Base-by-base conservation (phyloP, 345 rosid species). In the Erysimum cheiranthoides region DNA sequence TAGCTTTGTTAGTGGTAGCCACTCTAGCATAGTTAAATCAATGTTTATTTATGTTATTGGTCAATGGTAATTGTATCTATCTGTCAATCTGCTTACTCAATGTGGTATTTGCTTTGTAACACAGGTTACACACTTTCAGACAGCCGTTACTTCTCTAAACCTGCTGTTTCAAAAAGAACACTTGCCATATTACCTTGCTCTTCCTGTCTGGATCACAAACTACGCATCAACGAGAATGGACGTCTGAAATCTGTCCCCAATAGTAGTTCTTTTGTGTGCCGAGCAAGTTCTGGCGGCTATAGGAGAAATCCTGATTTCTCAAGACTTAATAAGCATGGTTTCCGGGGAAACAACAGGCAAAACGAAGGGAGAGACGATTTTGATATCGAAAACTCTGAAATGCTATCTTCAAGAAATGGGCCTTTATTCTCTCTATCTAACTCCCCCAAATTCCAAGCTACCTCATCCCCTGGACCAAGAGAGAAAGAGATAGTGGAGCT, bases 401-500 rank as follows among this genome's bases (percentile, higher is more conserved):
- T 81, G 73, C 40, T 84, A 25, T 74, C 87, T 65, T 85, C 95
- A 7, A 88, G 85, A 78, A 88, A 84, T 60, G 96, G 93, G 38
- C 84, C 93, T 40, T 58, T 84, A 27, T 80, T 85, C 14, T 86
- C 96, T 69, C 75, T 86, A 13, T 86, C 94, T 31, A 73, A 75
- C 66, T 75, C 88, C 64, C 76, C 95, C 47, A 92, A 86, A 64
- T 87, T 81, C 66, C 97, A 89, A 72, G 89, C 93, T 69, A 89
- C 88, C 49, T 86, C 96, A 17, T 65, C 87, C 72, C 97, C 97
- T 5, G 91, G 93, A 42, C 86, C 82, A 17, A 86, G 81, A 76
- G 96, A 95, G 84, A 87, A 89, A 86, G 97, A 95, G 82, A 89
- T 95, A 68, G 93, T 89, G 43, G 87, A 95, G 73, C 86, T 92